Percentiles rank a stretch among this genome's conserved stretches.
phyloP scores from a whole-genome alignment of 108 stramenopile species.

The Skeletonema marinoi region DNA sequence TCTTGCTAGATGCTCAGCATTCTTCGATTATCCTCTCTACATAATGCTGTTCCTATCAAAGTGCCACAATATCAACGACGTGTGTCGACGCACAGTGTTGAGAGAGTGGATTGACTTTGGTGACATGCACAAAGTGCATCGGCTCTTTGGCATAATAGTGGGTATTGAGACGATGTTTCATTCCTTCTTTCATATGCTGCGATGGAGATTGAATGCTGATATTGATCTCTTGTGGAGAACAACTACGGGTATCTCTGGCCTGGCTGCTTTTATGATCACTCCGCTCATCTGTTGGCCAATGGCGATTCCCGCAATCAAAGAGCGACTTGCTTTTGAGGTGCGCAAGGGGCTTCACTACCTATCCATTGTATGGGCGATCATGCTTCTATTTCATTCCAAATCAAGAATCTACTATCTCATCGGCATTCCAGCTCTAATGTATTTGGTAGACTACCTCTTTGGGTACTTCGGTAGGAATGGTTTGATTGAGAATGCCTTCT shows the following conservation, averaged over 20 bases:
- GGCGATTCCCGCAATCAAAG: not conserved
- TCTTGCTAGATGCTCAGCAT: conserved; percentile 21
- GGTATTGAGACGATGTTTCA: conserved; percentile 19
- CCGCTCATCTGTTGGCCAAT: not conserved
- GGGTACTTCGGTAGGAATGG: too few relatives aligned
- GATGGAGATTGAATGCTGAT: conserved; percentile 7
- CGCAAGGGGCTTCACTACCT: conserved; percentile 3
- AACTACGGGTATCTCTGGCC: not conserved
- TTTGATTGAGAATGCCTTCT: too few relatives aligned
- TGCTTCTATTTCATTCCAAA: not conserved
- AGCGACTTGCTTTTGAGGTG: not conserved
- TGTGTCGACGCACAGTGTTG: not conserved
- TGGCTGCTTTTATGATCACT: not conserved
- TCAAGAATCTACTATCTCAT: not conserved
- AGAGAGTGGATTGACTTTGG: not conserved
- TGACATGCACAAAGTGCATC: not conserved
- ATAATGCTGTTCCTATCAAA: conserved; percentile 28
- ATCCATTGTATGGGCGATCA: not conserved
- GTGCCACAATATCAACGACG: conserved; percentile 8
- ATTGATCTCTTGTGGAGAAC: not conserved
- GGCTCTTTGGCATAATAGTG: conserved; percentile 10
- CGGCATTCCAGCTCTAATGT: not conserved
- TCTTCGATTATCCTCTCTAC: conserved; percentile 33
- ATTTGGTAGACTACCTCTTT: too few relatives aligned
- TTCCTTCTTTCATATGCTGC: conserved; percentile 13